phyloP scores from a whole-genome alignment of 177 flowering plant species.

The Tripterygium wilfordii region DNA sequence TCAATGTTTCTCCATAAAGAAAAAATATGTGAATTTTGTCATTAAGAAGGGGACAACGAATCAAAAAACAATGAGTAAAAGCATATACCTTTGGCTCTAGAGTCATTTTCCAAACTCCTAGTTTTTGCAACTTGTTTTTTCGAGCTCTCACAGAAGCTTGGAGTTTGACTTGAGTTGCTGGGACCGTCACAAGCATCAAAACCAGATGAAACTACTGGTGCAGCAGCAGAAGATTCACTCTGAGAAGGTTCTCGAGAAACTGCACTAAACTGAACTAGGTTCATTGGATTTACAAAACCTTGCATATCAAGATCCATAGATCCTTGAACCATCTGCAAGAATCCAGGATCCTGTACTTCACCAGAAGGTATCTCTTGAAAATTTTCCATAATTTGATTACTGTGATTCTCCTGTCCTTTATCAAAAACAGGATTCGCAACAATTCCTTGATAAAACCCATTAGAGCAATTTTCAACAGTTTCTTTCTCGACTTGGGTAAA shows the following conservation, averaged over 20 bases:
- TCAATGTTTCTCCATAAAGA: background rate
- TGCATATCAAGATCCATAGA: conserved; percentile 31
- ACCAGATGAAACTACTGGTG: conserved; percentile 51
- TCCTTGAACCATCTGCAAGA: conserved; percentile 28
- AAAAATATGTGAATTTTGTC: too few species aligned
- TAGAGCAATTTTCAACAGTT: conserved; percentile 30
- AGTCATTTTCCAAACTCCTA: conserved; percentile 28
- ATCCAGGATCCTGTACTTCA: conserved; percentile 24
- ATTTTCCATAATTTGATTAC: conserved; percentile 17
- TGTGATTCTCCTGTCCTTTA: conserved; percentile 20
- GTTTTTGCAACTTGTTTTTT: conserved; percentile 37
- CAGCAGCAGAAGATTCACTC: conserved; percentile 77
- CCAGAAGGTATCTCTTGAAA: conserved; percentile 23
- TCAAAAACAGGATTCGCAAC: conserved; percentile 14
- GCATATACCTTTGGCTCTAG: conserved; percentile 48
- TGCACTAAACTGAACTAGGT: conserved; percentile 29
- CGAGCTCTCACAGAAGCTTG: conserved; percentile 41
- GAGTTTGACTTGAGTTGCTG: conserved; percentile 46
- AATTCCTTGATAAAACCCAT: conserved; percentile 28
- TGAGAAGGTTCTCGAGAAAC: conserved; percentile 63
- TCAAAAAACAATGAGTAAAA: too few species aligned
- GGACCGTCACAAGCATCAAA: conserved; percentile 67
- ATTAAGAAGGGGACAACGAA: too few species aligned
- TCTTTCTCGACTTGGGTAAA: conserved; percentile 32
- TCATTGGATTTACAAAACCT: conserved; percentile 29